Percentiles rank a stretch among this genome's conserved stretches.
These are phyloP conservation scores for Aspergillus jensenii DNA, from an alignment of 2,329 filamentous ascomycete species.

Conservation along the genomic window DNA sequence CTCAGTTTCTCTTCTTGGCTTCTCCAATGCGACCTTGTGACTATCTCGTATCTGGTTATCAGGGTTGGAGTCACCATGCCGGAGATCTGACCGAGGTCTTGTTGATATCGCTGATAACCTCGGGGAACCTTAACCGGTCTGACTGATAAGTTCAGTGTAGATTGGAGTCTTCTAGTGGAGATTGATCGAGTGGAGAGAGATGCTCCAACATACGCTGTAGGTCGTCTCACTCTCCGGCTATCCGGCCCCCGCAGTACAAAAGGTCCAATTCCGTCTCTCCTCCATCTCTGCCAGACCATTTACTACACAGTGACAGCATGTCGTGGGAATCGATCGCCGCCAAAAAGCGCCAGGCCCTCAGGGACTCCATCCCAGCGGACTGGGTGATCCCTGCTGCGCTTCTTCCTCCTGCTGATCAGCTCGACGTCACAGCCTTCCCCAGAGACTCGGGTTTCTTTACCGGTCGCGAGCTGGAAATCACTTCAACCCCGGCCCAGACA, in stretches of 20 bases:
- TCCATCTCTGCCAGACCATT: no score
- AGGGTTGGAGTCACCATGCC: no score
- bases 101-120: no score
- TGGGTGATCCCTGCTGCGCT: conserved; percentile 57
- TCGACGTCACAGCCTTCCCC: conserved; percentile 59
- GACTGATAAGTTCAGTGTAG: no score
- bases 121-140: no score
- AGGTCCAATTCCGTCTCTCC: no score
- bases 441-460: conserved; percentile 60
- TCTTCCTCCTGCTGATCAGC: conserved; percentile 54
- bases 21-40: background rate
- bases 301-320: background rate
- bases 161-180: no score
- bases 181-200: no score
- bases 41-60: background rate
- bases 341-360: conserved; percentile 46
- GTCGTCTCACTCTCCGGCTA: no score
- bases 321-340: conserved; percentile 46
- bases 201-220: no score
- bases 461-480: conserved; percentile 52
- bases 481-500: conserved; percentile 35
- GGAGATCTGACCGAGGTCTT: no score
- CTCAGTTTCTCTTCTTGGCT: no score
- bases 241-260: background rate
- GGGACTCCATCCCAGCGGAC: conserved; percentile 55